phyloP scores from a whole-genome alignment of 2,329 filamentous ascomycete genomes.

The Aspergillus tanneri region DNA sequence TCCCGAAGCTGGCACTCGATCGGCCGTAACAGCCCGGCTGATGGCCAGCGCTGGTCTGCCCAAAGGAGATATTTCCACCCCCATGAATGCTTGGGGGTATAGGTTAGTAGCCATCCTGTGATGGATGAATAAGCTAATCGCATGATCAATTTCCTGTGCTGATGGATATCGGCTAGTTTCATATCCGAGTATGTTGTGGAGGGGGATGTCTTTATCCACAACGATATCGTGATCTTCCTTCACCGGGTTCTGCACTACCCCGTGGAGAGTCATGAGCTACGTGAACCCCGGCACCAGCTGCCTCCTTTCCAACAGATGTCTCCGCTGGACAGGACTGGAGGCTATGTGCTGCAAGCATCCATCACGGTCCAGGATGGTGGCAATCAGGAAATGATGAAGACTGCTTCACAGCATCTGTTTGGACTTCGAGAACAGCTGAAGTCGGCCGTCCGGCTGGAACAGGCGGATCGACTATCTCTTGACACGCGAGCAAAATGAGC shows the following conservation, averaged over 20 bases:
- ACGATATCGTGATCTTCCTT: conserved; percentile 58
- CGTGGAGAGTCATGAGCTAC: conserved; percentile 32
- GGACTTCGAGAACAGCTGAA: conserved; percentile 56
- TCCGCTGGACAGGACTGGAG: conserved; percentile 56
- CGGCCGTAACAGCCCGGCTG: conserved; percentile 54
- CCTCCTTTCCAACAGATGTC: conserved; percentile 48
- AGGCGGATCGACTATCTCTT: conserved; percentile 58
- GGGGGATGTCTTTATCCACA: conserved; percentile 58
- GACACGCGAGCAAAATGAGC: conserved; percentile 59
- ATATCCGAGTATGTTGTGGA: conserved; percentile 57
- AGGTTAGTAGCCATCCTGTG: conserved; percentile 42
- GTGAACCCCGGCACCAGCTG: conserved; percentile 37
- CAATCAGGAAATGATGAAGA: conserved; percentile 55
- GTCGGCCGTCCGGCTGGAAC: conserved; percentile 55
- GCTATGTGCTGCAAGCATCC: conserved; percentile 58
- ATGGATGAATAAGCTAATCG: neutral
- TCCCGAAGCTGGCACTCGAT: conserved; percentile 53
- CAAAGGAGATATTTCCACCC: conserved; percentile 50
- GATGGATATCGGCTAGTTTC: conserved; percentile 43
- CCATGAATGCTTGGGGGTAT: conserved; percentile 55
- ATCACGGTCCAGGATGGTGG: conserved; percentile 57
- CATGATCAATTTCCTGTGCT: conserved; percentile 13
- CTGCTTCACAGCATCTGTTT: conserved; percentile 56
- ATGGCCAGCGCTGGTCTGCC: conserved; percentile 51
- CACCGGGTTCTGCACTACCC: conserved; percentile 55